Conservation (phyloP, 768 basidiomycete species). For the Termitomyces sp. region DNA sequence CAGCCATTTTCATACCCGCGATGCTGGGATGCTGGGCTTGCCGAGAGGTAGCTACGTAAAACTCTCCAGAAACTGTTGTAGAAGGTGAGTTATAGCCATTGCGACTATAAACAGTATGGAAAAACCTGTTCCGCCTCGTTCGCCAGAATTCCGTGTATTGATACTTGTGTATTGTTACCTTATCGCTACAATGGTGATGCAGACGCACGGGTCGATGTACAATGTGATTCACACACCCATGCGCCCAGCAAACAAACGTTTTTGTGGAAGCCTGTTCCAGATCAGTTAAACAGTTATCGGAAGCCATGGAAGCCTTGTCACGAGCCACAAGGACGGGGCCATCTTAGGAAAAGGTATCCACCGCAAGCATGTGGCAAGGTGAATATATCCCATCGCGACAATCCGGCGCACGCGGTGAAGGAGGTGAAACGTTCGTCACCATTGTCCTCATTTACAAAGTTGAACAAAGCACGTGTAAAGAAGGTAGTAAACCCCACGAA, state of each 20-base stretch:
- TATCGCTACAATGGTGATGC: not conserved
- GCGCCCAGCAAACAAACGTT: not conserved
- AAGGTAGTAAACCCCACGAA: not conserved
- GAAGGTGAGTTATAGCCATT: too few relatives aligned
- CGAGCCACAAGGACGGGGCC: constrained; percentile 1
- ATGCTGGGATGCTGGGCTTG: too few relatives aligned
- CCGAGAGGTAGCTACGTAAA: too few relatives aligned
- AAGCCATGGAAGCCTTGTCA: constrained; percentile 3
- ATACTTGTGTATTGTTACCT: too few relatives aligned
- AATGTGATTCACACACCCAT: constrained; percentile 3
- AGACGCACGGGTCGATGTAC: constrained; percentile 7
- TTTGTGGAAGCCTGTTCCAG: not conserved
- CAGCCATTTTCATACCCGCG: too few relatives aligned
- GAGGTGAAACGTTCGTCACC: not conserved
- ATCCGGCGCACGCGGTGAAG: not conserved
- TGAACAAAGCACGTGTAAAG: not conserved
- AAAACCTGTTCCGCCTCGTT: too few relatives aligned
- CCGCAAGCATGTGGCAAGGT: constrained; percentile 7
- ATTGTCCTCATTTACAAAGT: not conserved
- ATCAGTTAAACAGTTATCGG: not conserved
- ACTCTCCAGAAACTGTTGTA: too few relatives aligned
- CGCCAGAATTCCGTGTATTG: too few relatives aligned
- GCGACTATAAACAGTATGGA: too few relatives aligned
- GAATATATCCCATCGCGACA: not conserved
- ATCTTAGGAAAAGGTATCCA: not conserved